phyloP scores from a whole-genome alignment of 768 basidiomycete species.

The Boletus insuetus region DNA sequence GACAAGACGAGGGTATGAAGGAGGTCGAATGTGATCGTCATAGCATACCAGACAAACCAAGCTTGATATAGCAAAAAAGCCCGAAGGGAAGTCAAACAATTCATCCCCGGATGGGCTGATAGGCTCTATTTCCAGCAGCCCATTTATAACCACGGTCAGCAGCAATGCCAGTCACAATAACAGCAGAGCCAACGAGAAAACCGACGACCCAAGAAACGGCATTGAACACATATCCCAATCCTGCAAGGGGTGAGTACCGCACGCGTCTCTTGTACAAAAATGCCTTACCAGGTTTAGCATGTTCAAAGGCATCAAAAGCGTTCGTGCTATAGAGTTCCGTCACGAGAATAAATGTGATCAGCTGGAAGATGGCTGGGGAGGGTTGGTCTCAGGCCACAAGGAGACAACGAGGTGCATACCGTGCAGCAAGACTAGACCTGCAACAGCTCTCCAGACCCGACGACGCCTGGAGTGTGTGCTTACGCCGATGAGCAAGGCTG shows the following conservation, averaged over 20 bases:
- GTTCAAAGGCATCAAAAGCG: conserved; percentile 48
- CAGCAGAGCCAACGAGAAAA: conserved; percentile 48
- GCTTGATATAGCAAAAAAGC: not conserved
- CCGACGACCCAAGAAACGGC: conserved; percentile 60
- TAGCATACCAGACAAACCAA: not conserved
- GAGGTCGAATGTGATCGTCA: not conserved
- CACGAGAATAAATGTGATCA: conserved; percentile 61
- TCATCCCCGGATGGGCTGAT: conserved; percentile 38
- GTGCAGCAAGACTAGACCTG: conserved; percentile 60
- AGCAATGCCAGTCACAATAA: conserved; percentile 60
- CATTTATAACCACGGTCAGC: conserved; percentile 51
- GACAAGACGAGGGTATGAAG: conserved; percentile 6
- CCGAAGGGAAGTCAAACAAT: not conserved
- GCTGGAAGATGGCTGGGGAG: conserved; percentile 51
- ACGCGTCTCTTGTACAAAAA: not conserved
- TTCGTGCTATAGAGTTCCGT: conserved; percentile 54
- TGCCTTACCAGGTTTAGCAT: conserved; percentile 57
- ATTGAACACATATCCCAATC: conserved; percentile 57
- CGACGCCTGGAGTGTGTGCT: conserved; percentile 71
- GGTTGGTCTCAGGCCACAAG: not conserved
- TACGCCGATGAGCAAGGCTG: conserved; percentile 62
- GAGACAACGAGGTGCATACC: conserved; percentile 33
- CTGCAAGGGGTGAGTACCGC: conserved; percentile 34
- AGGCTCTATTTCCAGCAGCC: conserved; percentile 76
- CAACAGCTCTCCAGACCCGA: conserved; percentile 74